Evolutionary conservation across 1,284 basidiomycete species (phyloP).

Genomic region (Thelephora terrestris): DNA sequence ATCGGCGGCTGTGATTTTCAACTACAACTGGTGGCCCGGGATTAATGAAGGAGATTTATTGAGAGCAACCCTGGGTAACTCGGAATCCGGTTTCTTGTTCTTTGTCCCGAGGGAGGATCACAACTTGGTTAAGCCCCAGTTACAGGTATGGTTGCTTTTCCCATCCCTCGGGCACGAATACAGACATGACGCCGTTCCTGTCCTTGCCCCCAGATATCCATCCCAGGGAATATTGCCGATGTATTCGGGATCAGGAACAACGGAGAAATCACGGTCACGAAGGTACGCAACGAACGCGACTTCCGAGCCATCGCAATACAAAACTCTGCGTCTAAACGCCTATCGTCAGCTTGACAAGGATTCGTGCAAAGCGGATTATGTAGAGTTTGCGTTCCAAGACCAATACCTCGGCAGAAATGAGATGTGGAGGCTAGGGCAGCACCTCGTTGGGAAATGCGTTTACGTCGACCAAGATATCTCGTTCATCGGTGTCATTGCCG

Average conservation of each 20-base stretch:
- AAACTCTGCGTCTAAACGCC: slow-evolving; percentile 3
- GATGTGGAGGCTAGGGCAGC: slow-evolving; percentile 82
- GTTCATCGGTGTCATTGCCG: slow-evolving; percentile 70
- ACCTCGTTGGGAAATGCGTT: slow-evolving; percentile 68
- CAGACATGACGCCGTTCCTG: slow-evolving; percentile 1
- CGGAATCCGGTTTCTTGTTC: slow-evolving; percentile 50
- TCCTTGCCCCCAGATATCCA: slow-evolving; percentile 44
- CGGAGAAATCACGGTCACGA: slow-evolving; percentile 57
- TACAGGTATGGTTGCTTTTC: slow-evolving; percentile 41
- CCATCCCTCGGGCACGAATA: background rate
- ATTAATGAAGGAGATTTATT: slow-evolving; percentile 65
- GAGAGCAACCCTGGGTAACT: slow-evolving; percentile 37
- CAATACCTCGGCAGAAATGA: slow-evolving; percentile 89
- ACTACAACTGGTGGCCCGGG: slow-evolving; percentile 65
- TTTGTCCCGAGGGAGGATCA: slow-evolving; percentile 50
- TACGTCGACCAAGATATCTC: slow-evolving; percentile 63
- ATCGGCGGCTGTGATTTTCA: slow-evolving; percentile 48
- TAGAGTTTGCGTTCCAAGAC: slow-evolving; percentile 86
- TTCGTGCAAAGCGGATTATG: slow-evolving; percentile 62
- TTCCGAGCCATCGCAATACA: slow-evolving; percentile 3
- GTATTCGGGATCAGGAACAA: slow-evolving; percentile 62
- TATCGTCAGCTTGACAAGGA: slow-evolving; percentile 51
- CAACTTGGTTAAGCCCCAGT: slow-evolving; percentile 42
- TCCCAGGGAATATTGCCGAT: slow-evolving; percentile 61
- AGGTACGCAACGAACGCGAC: slow-evolving; percentile 30